Percentiles rank a stretch among this genome's conserved stretches.
phyloP scores from a whole-genome alignment of 129 eudicot genomes.

The Dittrichia graveolens region DNA sequence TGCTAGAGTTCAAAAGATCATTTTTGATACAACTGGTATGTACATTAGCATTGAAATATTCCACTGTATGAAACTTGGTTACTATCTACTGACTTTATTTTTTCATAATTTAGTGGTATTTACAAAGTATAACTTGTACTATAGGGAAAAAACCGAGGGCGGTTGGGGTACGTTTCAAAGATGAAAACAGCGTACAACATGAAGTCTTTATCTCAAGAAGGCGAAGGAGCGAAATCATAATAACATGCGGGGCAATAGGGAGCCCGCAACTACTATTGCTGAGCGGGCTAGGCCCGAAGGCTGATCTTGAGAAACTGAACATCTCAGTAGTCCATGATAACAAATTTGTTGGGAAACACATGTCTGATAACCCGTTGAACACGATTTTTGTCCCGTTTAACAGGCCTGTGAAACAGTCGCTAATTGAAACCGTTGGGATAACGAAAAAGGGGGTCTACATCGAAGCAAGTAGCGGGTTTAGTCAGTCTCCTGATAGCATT shows the following conservation, averaged over 20 bases:
- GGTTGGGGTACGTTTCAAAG: constrained; percentile 79
- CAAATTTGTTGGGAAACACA: constrained; percentile 75
- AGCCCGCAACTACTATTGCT: constrained; percentile 92
- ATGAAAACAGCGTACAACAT: constrained; percentile 65
- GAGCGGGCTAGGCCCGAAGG: constrained; percentile 87
- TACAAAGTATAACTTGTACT: background rate
- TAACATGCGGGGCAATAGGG: constrained; percentile 83
- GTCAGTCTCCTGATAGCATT: constrained; percentile 68
- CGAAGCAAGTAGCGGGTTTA: constrained; percentile 86
- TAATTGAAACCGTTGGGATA: constrained; percentile 78
- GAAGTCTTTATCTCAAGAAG: constrained; percentile 57
- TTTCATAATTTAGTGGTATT: too few species aligned
- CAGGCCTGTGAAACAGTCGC: constrained; percentile 54
- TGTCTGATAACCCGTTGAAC: constrained; percentile 88
- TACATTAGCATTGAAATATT: background rate
- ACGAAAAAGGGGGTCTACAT: constrained; percentile 78
- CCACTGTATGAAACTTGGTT: too few species aligned
- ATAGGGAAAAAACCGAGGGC: constrained; percentile 76
- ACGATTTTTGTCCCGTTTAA: constrained; percentile 68
- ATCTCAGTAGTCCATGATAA: constrained; percentile 71
- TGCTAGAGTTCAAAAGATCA: constrained; percentile 77
- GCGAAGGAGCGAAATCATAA: constrained; percentile 61
- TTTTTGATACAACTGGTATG: constrained; percentile 73
- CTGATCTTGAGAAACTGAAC: constrained; percentile 65
- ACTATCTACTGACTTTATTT: too few species aligned